phyloP scores from a whole-genome alignment of 2,329 filamentous ascomycete species.

The Coniochaeta hoffmannii region DNA sequence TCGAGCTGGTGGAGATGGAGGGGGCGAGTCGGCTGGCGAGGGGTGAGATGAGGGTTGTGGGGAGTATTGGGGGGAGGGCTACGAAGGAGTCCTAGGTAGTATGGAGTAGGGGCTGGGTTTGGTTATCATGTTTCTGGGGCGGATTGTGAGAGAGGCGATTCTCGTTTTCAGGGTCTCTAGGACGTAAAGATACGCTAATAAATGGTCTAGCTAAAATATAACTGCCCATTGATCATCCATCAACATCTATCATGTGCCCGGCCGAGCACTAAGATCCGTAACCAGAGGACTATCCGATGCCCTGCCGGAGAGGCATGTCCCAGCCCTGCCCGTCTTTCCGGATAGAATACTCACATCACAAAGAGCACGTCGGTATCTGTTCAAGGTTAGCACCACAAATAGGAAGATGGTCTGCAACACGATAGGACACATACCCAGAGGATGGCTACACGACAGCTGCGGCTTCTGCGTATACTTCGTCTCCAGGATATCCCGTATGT shows the following conservation, averaged over 20 bases:
- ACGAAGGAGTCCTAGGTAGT: not conserved
- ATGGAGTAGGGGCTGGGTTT: not conserved
- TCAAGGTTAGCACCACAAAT: conserved; percentile 9
- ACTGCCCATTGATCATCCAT: too few relatives aligned
- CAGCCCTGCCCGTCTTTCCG: too few relatives aligned
- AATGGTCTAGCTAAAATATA: too few relatives aligned
- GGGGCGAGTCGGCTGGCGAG: conserved; percentile 50
- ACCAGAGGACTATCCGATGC: too few relatives aligned
- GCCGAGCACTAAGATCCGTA: too few relatives aligned
- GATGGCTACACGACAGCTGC: conserved; percentile 92
- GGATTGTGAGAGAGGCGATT: too few relatives aligned
- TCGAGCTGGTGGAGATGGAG: conserved; percentile 47
- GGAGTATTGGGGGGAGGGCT: conserved; percentile 21
- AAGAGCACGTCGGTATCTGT: conserved; percentile 59
- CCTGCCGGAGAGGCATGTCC: too few relatives aligned
- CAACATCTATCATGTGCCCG: too few relatives aligned
- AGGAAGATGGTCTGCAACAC: too few relatives aligned
- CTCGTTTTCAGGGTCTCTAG: too few relatives aligned
- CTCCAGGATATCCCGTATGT: conserved; percentile 80
- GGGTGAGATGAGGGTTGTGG: conserved; percentile 47
- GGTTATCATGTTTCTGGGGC: too few relatives aligned
- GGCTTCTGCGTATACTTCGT: conserved; percentile 91
- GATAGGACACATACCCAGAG: conserved; percentile 83
- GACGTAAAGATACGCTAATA: too few relatives aligned
- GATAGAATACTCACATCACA: conserved; percentile 45